phyloP scores from a whole-genome alignment of 148 eudicot genomes.

The Euryodendron excelsum region DNA sequence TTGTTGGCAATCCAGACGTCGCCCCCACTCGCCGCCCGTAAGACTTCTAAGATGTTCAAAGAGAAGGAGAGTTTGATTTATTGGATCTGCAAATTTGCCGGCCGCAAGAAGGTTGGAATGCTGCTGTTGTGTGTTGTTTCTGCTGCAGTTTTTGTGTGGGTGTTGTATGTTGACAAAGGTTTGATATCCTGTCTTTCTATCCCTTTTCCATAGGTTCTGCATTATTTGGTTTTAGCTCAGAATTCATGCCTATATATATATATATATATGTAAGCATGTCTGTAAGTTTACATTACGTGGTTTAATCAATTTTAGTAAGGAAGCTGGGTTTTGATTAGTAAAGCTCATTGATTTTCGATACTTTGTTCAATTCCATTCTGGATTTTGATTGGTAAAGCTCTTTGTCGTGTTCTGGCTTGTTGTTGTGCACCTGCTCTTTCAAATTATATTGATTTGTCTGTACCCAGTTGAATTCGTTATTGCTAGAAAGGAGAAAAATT shows the following conservation, averaged over 20 bases:
- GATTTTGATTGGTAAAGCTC: too few species aligned
- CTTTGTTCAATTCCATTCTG: neutral
- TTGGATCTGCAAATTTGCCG: constrained; percentile 64
- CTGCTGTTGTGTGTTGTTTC: constrained; percentile 65
- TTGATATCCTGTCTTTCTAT: constrained; percentile 16
- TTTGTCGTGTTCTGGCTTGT: too few species aligned
- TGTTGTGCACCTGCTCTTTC: neutral
- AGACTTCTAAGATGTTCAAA: constrained; percentile 65
- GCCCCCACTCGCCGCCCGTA: constrained; percentile 43
- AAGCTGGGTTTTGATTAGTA: too few species aligned
- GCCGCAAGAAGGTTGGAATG: constrained; percentile 83
- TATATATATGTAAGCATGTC: too few species aligned
- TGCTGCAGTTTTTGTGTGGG: constrained; percentile 64
- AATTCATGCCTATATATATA: neutral
- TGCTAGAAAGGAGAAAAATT: neutral
- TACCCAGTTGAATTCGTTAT: neutral
- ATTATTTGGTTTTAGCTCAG: constrained; percentile 2
- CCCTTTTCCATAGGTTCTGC: neutral
- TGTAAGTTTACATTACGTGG: neutral
- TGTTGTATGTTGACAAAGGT: constrained; percentile 83
- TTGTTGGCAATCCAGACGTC: constrained; percentile 36
- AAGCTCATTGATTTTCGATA: neutral
- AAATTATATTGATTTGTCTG: neutral
- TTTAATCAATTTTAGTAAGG: neutral
- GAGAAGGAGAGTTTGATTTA: constrained; percentile 67